Conservation (phyloP, 257 asterid genomes). For the Cynanchum wilfordii region DNA sequence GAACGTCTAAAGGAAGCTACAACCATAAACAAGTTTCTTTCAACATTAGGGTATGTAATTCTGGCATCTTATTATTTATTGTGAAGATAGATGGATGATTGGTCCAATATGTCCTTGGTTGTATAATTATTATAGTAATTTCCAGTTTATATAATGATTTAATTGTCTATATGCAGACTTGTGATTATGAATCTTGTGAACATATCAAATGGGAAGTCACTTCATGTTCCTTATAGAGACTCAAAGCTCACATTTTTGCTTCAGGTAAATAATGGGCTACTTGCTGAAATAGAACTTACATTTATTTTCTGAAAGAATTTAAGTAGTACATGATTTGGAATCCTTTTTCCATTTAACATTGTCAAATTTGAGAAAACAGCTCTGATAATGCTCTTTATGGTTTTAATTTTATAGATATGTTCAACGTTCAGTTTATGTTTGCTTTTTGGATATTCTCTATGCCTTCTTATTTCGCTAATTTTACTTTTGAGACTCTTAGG, state of each 20-base stretch:
- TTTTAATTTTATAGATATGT: background rate
- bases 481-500: background rate
- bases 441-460: background rate
- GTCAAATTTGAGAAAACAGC: background rate
- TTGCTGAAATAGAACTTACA: background rate
- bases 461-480: background rate
- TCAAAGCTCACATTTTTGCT: constrained; percentile 98
- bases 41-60: constrained; percentile 79
- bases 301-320: background rate
- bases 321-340: background rate
- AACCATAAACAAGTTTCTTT: constrained; percentile 91
- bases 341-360: background rate
- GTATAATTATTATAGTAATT: background rate
- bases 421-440: background rate
- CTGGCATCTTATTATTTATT: constrained; percentile 17
- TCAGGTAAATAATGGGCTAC: constrained; percentile 48
- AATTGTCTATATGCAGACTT: constrained; percentile 51
- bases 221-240: constrained; percentile 93
- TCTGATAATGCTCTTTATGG: background rate
- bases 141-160: background rate
- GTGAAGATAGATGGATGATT: background rate
- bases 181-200: constrained; percentile 96
- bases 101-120: background rate
- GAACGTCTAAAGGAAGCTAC: constrained; percentile 97
- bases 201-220: constrained; percentile 82